These are phyloP conservation scores for Apiotrichum gracile DNA, from an alignment of 1,284 basidiomycete genomes.

Conservation along the genomic window DNA sequence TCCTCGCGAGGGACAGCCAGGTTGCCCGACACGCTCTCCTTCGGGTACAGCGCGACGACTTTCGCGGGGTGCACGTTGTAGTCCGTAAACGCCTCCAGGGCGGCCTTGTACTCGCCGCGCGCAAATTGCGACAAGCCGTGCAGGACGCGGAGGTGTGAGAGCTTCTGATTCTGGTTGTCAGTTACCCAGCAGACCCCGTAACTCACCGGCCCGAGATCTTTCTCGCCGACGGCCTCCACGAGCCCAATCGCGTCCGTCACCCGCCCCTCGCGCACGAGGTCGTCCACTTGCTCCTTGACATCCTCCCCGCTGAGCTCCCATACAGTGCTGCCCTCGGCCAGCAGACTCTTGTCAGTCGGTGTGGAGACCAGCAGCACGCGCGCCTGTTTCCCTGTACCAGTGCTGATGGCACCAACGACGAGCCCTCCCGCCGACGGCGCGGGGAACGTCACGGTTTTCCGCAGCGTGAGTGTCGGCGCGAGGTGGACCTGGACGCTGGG, in stretches of 20 bases:
- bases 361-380: constrained; percentile 59
- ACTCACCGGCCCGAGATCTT: constrained; percentile 63
- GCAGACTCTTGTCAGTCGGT: constrained; percentile 62
- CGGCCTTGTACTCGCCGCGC: constrained; percentile 47
- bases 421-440: constrained; percentile 23
- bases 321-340: constrained; percentile 65
- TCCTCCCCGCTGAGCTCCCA: constrained; percentile 68
- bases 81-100: constrained; percentile 80
- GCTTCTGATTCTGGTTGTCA: constrained; percentile 30
- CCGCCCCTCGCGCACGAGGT: constrained; percentile 64
- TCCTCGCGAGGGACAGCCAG: constrained; percentile 59
- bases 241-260: constrained; percentile 78
- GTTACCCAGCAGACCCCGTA: background rate
- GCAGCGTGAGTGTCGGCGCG: constrained; percentile 60
- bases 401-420: constrained; percentile 10
- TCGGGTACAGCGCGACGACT: constrained; percentile 81
- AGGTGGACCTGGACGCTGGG: constrained; percentile 72
- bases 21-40: constrained; percentile 67
- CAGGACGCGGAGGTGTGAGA: constrained; percentile 59
- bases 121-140: constrained; percentile 73
- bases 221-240: constrained; percentile 60
- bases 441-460: constrained; percentile 64
- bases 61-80: constrained; percentile 90
- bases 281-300: constrained; percentile 78
- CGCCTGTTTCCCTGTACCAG: background rate